Conservation (phyloP, 2,329 filamentous ascomycete species). For the Septoria linicola region DNA sequence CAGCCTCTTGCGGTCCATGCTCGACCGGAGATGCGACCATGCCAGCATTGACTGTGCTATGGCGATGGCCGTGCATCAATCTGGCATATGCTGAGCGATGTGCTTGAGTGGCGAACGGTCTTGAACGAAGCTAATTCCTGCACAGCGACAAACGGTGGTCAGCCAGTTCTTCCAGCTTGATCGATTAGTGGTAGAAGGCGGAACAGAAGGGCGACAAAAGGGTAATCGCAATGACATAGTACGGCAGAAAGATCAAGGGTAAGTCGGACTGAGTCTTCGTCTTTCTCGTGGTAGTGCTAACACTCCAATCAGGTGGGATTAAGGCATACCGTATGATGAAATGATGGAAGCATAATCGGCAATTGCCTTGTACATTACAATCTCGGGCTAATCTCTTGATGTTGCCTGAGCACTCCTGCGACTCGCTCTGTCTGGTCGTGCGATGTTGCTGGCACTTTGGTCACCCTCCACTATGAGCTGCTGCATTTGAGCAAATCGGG, state of each 20-base stretch:
- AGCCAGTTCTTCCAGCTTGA: constrained; percentile 95
- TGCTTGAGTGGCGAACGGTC: too few relatives aligned
- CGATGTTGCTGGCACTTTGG: too few relatives aligned
- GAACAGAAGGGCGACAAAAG: constrained; percentile 72
- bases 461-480: too few relatives aligned
- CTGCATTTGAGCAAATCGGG: too few relatives aligned
- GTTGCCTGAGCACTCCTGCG: too few relatives aligned
- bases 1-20: background rate
- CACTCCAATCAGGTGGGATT: constrained; percentile 1
- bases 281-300: background rate
- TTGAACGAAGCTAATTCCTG: constrained; percentile 39
- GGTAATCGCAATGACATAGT: constrained; percentile 65
- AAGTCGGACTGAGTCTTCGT: constrained; percentile 36
- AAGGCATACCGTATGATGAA: background rate
- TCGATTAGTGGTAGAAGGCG: constrained; percentile 85
- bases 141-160: constrained; percentile 87
- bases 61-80: background rate
- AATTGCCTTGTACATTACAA: too few relatives aligned
- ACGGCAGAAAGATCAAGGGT: constrained; percentile 79
- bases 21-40: background rate
- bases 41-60: background rate
- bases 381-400: too few relatives aligned
- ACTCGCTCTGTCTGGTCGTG: too few relatives aligned
- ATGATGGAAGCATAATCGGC: too few relatives aligned
- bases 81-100: too few relatives aligned